Evolutionary conservation across 1,284 basidiomycete species (phyloP).

Genomic region (Prillingera fragicola): DNA sequence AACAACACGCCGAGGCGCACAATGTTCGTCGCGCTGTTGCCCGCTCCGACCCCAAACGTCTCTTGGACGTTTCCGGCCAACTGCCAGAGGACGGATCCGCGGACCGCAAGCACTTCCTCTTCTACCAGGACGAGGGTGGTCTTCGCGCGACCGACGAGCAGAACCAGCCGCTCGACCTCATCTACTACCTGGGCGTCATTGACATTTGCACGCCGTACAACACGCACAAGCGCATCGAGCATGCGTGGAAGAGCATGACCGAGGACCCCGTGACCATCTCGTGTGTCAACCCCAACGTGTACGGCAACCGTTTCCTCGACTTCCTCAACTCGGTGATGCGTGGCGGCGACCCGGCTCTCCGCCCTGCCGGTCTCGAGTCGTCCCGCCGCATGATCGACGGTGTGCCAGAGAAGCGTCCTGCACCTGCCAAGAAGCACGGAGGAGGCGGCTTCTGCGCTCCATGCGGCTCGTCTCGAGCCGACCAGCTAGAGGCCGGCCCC

Average conservation of each 20-base stretch:
- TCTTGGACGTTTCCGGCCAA: conserved; percentile 58
- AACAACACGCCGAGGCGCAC: conserved; percentile 64
- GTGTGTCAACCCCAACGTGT: conserved; percentile 77
- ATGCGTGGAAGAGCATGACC: conserved; percentile 84
- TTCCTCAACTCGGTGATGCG: conserved; percentile 85
- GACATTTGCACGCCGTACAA: conserved; percentile 91
- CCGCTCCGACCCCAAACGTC: conserved; percentile 66
- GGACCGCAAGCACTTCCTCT: conserved; percentile 79
- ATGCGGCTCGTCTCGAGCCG: too few species aligned
- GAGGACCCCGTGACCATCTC: conserved; percentile 88
- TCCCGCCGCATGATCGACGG: too few species aligned
- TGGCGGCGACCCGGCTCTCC: conserved; percentile 55
- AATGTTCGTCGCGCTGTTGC: conserved; percentile 81
- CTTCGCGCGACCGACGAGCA: conserved; percentile 79
- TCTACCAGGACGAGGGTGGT: conserved; percentile 96
- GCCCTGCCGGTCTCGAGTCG: conserved; percentile 33
- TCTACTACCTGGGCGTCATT: conserved; percentile 93
- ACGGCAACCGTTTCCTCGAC: conserved; percentile 76
- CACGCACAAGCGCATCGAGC: conserved; percentile 72
- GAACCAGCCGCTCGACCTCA: conserved; percentile 67
- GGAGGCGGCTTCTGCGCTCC: too few species aligned
- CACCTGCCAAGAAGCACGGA: too few species aligned
- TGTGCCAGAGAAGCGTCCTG: too few species aligned
- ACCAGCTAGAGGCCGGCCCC: too few species aligned
- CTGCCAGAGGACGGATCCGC: conserved; percentile 61